phyloP scores from a whole-genome alignment of 2,329 filamentous ascomycete genomes.

The Dothideomycetes sp. region DNA sequence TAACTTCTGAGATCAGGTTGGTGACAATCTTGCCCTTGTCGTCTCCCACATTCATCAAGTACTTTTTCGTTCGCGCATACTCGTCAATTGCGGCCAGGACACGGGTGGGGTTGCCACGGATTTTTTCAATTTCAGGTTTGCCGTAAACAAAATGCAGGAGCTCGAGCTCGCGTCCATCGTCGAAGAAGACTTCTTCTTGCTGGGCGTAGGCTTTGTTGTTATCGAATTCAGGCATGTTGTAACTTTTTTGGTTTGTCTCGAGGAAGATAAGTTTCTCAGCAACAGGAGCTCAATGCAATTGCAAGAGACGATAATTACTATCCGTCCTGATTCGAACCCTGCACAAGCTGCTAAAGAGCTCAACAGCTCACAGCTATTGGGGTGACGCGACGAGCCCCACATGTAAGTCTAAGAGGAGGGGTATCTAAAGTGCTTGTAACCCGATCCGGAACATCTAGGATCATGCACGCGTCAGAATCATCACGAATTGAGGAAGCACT shows the following conservation, averaged over 20 bases:
- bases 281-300: constrained; percentile 4
- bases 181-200: constrained; percentile 41
- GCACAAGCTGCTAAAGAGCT: constrained; percentile 8
- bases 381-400: constrained; percentile 13
- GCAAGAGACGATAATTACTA: constrained; percentile 1
- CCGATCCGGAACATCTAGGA: constrained; percentile 6
- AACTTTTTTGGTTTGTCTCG: background rate
- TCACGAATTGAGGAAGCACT: constrained; percentile 12
- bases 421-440: constrained; percentile 6
- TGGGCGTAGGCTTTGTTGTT: constrained; percentile 39
- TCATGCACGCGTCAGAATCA: constrained; percentile 8
- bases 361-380: constrained; percentile 11
- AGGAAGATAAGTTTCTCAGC: constrained; percentile 2
- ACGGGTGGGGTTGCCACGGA: constrained; percentile 54
- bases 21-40: constrained; percentile 64
- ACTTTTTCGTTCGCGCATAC: constrained; percentile 55
- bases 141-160: constrained; percentile 61
- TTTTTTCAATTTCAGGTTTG: constrained; percentile 51
- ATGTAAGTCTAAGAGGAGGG: constrained; percentile 11
- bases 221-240: constrained; percentile 25
- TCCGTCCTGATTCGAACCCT: constrained; percentile 5
- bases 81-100: constrained; percentile 64
- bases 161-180: constrained; percentile 66
- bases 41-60: constrained; percentile 72
- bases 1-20: constrained; percentile 56